Conservation (phyloP, 306 rosid species). For the Prunus campanulata region DNA sequence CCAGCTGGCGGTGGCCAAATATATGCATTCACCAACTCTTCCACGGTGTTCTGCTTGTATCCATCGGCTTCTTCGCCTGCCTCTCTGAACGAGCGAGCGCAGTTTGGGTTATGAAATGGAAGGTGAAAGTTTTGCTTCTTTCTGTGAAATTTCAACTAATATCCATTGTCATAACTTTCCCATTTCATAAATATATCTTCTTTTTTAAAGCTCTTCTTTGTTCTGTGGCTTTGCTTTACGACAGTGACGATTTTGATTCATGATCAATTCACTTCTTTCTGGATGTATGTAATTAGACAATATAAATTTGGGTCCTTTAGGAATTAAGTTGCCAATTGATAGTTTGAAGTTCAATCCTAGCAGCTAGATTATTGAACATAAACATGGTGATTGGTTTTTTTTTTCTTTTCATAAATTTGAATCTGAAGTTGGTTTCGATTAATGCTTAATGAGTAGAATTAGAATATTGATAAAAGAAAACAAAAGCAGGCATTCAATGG, state of each 20-base stretch:
- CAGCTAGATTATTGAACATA: constrained; percentile 4
- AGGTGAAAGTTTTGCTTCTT: constrained; percentile 11
- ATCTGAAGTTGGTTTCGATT: neutral
- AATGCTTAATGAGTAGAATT: neutral
- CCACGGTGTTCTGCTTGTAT: neutral
- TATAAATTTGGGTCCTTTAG: neutral
- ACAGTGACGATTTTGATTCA: neutral
- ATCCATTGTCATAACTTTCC: neutral
- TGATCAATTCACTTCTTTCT: neutral
- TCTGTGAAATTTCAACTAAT: neutral
- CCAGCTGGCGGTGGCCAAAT: neutral
- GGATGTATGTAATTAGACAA: neutral
- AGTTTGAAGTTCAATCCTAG: neutral
- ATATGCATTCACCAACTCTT: neutral
- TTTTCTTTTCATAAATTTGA: neutral
- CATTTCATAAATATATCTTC: neutral
- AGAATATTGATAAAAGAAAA: neutral
- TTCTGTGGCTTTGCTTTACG: neutral
- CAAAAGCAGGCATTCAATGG: neutral
- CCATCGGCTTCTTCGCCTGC: constrained; percentile 14
- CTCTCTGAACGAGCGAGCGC: neutral
- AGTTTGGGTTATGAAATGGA: constrained; percentile 4
- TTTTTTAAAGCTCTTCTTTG: neutral
- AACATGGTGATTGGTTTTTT: neutral
- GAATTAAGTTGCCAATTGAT: neutral